Percentiles rank a stretch among this genome's conserved stretches.
These are phyloP conservation scores for Hyaloscypha variabilis DNA, from an alignment of 495 filamentous ascomycete genomes.

Conservation along the genomic window DNA sequence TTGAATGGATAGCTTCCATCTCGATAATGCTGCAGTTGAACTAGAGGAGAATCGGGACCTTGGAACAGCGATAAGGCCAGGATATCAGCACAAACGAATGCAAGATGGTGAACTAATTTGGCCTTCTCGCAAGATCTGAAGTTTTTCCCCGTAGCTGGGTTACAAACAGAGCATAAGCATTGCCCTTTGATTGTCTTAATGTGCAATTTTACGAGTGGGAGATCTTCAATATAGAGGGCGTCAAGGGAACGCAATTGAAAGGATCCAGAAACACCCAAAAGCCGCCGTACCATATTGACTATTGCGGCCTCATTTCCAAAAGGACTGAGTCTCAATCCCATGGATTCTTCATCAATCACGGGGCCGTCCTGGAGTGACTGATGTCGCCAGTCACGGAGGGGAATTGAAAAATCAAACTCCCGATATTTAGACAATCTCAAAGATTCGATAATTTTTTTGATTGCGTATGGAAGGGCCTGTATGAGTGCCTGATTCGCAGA, in stretches of 20 bases:
- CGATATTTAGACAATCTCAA: neutral
- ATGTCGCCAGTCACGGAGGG: neutral
- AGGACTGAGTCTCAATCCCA: neutral
- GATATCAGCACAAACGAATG: slow-evolving; percentile 4
- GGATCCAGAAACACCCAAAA: neutral
- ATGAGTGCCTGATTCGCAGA: neutral
- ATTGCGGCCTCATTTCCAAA: neutral
- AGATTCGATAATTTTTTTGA: neutral
- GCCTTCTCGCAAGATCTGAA: neutral
- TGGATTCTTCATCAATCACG: neutral
- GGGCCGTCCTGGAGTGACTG: neutral
- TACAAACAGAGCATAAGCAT: neutral
- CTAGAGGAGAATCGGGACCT: neutral
- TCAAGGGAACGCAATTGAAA: slow-evolving; percentile 2
- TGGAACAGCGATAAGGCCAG: slow-evolving; percentile 3
- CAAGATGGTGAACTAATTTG: neutral
- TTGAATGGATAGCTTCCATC: neutral
- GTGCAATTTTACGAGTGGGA: slow-evolving; percentile 1
- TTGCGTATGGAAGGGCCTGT: slow-evolving; percentile 1
- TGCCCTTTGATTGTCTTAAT: neutral
- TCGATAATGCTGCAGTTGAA: neutral
- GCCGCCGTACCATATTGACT: neutral
- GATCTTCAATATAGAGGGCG: neutral
- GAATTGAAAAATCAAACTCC: neutral
- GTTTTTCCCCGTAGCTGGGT: too few relatives aligned